Evolutionary conservation across 2,329 filamentous ascomycete genomes (phyloP).

Genomic region (Neoarthrinium moseri): DNA sequence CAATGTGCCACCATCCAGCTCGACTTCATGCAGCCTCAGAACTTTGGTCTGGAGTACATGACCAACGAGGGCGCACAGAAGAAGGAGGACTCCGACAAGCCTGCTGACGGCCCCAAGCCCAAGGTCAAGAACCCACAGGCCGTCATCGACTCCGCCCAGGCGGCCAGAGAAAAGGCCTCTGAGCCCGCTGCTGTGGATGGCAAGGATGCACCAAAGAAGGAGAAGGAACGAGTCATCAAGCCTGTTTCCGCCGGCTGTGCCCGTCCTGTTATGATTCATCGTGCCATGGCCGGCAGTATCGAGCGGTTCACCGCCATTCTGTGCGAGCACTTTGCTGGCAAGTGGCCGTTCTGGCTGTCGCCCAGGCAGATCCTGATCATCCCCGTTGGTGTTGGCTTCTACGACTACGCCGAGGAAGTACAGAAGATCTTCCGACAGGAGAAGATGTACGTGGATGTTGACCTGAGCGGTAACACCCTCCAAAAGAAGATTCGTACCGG

Average conservation of each 20-base stretch:
- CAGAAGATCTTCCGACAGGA: slow-evolving; percentile 65
- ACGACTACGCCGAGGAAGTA: slow-evolving; percentile 72
- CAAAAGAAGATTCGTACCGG: slow-evolving; percentile 87
- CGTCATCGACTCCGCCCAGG: slow-evolving; percentile 25
- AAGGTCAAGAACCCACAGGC: slow-evolving; percentile 32
- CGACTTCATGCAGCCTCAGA: slow-evolving; percentile 81
- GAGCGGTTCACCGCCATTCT: slow-evolving; percentile 70
- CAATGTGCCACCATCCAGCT: slow-evolving; percentile 95
- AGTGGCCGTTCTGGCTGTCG: slow-evolving; percentile 88
- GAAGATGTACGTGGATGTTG: slow-evolving; percentile 69
- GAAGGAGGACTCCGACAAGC: slow-evolving; percentile 30
- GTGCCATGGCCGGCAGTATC: slow-evolving; percentile 72
- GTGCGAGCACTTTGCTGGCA: slow-evolving; percentile 80
- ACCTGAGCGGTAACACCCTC: slow-evolving; percentile 75
- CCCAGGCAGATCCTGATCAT: slow-evolving; percentile 80
- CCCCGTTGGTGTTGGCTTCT: slow-evolving; percentile 70
- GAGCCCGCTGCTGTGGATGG: slow-evolving; percentile 45
- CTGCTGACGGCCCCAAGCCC: slow-evolving; percentile 24
- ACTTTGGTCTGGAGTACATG: slow-evolving; percentile 86
- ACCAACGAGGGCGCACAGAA: slow-evolving; percentile 61
- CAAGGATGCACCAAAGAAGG: slow-evolving; percentile 29
- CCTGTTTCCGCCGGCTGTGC: slow-evolving; percentile 67
- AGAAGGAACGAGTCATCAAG: slow-evolving; percentile 36
- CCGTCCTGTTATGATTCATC: slow-evolving; percentile 83
- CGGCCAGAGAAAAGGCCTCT: slow-evolving; percentile 35